phyloP scores from a whole-genome alignment of 768 basidiomycete species.

The Pulveroboletus sp. region DNA sequence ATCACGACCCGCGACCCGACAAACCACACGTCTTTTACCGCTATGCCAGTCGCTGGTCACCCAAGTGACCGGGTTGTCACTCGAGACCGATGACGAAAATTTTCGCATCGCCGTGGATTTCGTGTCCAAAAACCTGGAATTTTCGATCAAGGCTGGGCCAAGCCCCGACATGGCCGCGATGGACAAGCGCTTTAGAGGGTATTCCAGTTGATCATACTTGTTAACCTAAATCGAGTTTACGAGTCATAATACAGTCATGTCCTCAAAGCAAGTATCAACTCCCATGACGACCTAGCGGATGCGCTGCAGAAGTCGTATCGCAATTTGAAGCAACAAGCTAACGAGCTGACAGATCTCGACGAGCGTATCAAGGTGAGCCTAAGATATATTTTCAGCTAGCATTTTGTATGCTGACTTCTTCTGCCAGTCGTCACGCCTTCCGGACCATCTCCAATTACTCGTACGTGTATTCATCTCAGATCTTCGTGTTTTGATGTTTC shows the following conservation, averaged over 20 bases:
- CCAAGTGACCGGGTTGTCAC: constrained; percentile 50
- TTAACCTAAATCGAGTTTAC: constrained; percentile 13
- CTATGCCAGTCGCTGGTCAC: constrained; percentile 53
- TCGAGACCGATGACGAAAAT: constrained; percentile 41
- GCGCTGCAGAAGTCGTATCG: constrained; percentile 56
- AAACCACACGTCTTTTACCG: constrained; percentile 50
- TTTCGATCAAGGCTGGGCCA: constrained; percentile 52
- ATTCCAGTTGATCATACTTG: constrained; percentile 8
- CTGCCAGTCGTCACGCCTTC: constrained; percentile 53
- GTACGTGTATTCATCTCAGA: constrained; percentile 38
- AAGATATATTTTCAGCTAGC: background rate
- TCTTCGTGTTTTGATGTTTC: constrained; percentile 1
- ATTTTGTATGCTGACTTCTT: constrained; percentile 1
- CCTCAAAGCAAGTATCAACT: constrained; percentile 70
- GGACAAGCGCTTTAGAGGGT: constrained; percentile 58
- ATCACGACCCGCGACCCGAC: constrained; percentile 52
- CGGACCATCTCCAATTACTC: constrained; percentile 71
- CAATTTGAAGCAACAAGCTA: constrained; percentile 49
- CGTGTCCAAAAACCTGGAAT: constrained; percentile 58
- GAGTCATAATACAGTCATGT: constrained; percentile 40
- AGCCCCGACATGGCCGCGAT: constrained; percentile 55
- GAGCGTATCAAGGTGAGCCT: constrained; percentile 56
- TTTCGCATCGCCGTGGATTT: constrained; percentile 52
- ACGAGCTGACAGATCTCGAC: constrained; percentile 58
- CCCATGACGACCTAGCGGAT: constrained; percentile 56